Conservation (phyloP, 1,284 basidiomycete genomes). For the Agroathelia rolfsii region DNA sequence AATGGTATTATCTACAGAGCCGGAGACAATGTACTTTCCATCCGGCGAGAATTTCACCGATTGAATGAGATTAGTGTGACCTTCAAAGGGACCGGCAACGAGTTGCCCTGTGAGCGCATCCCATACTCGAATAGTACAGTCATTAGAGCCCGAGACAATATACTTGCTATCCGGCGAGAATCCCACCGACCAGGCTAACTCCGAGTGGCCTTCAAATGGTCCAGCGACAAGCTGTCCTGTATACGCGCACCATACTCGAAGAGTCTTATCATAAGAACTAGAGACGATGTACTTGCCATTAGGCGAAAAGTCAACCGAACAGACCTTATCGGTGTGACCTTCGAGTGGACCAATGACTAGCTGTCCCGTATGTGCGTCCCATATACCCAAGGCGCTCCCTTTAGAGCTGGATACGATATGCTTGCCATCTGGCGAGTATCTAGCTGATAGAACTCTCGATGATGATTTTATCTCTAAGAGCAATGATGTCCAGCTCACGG, state of each 20-base stretch:
- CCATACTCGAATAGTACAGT: slow-evolving; percentile 12
- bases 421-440: slow-evolving; percentile 16
- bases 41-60: slow-evolving; percentile 6
- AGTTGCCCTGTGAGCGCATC: slow-evolving; percentile 9
- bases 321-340: slow-evolving; percentile 9
- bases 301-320: slow-evolving; percentile 5
- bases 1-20: slow-evolving; percentile 6
- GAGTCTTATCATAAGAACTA: slow-evolving; percentile 10
- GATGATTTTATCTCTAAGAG: slow-evolving; percentile 11
- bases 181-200: slow-evolving; percentile 9
- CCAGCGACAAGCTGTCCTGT: slow-evolving; percentile 5
- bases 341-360: slow-evolving; percentile 7
- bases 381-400: slow-evolving; percentile 13
- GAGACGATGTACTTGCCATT: background rate
- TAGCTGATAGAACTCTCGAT: slow-evolving; percentile 9
- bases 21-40: slow-evolving; percentile 3
- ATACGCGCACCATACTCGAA: slow-evolving; percentile 14
- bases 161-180: slow-evolving; percentile 11
- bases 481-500: too few relatives aligned
- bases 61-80: slow-evolving; percentile 1
- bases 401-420: slow-evolving; percentile 14
- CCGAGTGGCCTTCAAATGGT: slow-evolving; percentile 5
- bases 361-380: slow-evolving; percentile 15
- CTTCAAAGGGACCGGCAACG: slow-evolving; percentile 5
- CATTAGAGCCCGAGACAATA: slow-evolving; percentile 16